Conservation (phyloP, 176 grass and related monocot species). For the Rhynchospora pubera region DNA sequence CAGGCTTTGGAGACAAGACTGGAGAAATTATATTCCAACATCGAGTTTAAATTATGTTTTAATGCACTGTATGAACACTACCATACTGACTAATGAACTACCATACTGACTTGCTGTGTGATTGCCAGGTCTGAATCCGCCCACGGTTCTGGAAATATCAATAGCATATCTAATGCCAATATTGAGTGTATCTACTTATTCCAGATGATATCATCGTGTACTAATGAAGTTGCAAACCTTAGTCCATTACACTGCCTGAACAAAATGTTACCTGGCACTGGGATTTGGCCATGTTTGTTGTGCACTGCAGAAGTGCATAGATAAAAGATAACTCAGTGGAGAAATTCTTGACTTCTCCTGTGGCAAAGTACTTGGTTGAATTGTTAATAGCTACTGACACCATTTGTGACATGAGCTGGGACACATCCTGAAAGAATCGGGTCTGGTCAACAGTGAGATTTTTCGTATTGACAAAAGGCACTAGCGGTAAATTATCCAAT, state of each 20-base stretch:
- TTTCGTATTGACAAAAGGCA: background rate
- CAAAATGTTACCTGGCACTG: constrained; percentile 8
- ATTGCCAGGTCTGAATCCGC: too few relatives aligned
- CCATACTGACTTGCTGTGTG: background rate
- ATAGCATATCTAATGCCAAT: background rate
- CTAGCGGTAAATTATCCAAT: background rate
- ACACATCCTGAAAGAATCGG: background rate
- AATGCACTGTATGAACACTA: background rate
- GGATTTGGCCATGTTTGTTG: constrained; percentile 21
- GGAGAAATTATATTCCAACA: constrained; percentile 1
- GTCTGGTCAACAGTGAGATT: background rate
- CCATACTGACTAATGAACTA: too few relatives aligned
- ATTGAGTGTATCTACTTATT: background rate
- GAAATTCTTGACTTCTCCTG: constrained; percentile 19
- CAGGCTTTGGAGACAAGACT: constrained; percentile 19
- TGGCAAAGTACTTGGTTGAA: constrained; percentile 24
- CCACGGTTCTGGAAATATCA: too few relatives aligned
- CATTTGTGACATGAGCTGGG: constrained; percentile 17
- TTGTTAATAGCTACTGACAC: constrained; percentile 10
- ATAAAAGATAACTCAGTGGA: constrained; percentile 2
- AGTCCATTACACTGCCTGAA: background rate
- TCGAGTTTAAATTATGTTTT: background rate
- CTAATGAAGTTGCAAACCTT: background rate
- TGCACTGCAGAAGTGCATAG: constrained; percentile 37
- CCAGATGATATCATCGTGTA: too few relatives aligned